Evolutionary conservation across 179 eudicot genomes (phyloP).

Genomic region (Corrigiola litoralis): DNA sequence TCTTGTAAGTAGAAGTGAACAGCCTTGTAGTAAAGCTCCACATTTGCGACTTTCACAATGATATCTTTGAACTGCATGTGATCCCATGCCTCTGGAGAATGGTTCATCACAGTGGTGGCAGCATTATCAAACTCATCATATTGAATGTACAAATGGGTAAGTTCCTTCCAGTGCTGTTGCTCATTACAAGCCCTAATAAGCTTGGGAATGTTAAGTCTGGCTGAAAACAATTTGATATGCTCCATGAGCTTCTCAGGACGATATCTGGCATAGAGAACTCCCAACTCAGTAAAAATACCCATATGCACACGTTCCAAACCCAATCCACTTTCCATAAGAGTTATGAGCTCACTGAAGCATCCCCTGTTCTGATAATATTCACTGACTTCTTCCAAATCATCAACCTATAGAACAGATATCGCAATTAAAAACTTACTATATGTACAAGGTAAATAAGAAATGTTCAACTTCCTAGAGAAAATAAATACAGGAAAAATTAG

Average conservation of each 20-base stretch:
- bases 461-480: background rate
- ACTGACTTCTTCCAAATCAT: constrained; percentile 51
- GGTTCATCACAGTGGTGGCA: constrained; percentile 55
- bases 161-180: constrained; percentile 55
- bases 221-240: constrained; percentile 45
- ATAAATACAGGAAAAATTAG: background rate
- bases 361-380: constrained; percentile 52
- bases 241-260: constrained; percentile 62
- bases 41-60: constrained; percentile 48
- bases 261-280: constrained; percentile 49
- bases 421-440: background rate
- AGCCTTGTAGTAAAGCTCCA: constrained; percentile 51
- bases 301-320: constrained; percentile 55
- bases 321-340: constrained; percentile 57
- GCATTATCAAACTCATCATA: constrained; percentile 57
- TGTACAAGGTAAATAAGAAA: too few relatives aligned
- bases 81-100: constrained; percentile 59
- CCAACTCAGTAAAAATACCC: constrained; percentile 55
- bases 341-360: constrained; percentile 48
- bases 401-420: constrained; percentile 30
- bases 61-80: constrained; percentile 59
- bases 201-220: constrained; percentile 53
- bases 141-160: constrained; percentile 46
- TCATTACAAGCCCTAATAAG: constrained; percentile 50
- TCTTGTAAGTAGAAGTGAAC: constrained; percentile 55